Base-by-base conservation (phyloP, 2,329 filamentous ascomycete species). In the Aspergillus eucalypticola region DNA sequence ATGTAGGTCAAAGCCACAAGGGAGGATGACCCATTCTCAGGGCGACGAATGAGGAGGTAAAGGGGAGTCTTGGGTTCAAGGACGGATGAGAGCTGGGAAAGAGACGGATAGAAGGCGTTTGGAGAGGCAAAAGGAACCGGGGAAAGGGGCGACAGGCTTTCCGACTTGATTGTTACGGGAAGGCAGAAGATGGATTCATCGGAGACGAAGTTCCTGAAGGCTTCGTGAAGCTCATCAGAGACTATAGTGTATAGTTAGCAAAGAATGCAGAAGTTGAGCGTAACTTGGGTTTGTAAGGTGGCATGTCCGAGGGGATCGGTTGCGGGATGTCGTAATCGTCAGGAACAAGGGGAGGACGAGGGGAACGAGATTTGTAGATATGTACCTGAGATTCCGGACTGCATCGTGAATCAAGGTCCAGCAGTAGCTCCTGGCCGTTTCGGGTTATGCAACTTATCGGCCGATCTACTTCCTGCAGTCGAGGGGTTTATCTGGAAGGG, bases 1-100 rank as follows among this genome's bases (percentile, higher is more conserved):
- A 89, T 84, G 68, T 87, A 88, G 39, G 86, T 88, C 29, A 88
- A 73, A 2, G 85, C 85, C 41, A 84, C 76, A 35, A 81, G 71
- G 38, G 67, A 67, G 38, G 66, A 69, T 29, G 67, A 63, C 3
- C 62, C 58, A 1, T 60, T 53, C 10, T 61, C 64, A 2, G 81
- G 75, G 55, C 81, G 80, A 61, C 86, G 85, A 64, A 88, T 80
- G 57, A 89, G 78, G 59, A 89, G 81, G 75, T 88, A 89, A 54
- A 84, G 76, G 2, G 86, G 84, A 35, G 79, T 79, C 62, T 82
- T 84, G 60, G 83, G 80, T 35, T 82, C 78, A 62, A 88, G 77
- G 71, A 84, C 77, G 7, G 79, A 71, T 55, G 78, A 71, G 41
- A 88, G 79, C 55, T 76, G 71, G 5, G 76, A 71, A 8, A 86